Conservation (phyloP, 306 rosid genomes). For the Morella rubra region DNA sequence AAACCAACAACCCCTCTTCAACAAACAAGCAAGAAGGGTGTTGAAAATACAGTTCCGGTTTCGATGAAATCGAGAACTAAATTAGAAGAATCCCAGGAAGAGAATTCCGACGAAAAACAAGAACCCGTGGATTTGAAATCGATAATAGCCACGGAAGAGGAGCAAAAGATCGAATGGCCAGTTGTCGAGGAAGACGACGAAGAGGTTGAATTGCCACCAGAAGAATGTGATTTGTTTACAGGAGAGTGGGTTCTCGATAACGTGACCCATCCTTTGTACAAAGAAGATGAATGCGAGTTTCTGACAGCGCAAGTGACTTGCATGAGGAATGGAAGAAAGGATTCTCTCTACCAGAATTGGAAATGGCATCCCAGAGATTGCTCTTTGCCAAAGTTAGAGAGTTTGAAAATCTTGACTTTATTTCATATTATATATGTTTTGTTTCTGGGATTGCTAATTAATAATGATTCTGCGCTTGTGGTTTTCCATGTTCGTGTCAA, state of each 20-base stretch:
- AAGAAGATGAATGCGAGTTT: slow-evolving; percentile 84
- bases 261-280: slow-evolving; percentile 69
- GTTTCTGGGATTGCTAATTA: neutral
- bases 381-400: slow-evolving; percentile 73
- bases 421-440: neutral
- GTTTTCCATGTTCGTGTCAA: neutral
- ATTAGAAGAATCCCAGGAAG: slow-evolving; percentile 37
- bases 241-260: slow-evolving; percentile 91
- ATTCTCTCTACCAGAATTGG: slow-evolving; percentile 86
- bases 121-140: slow-evolving; percentile 39
- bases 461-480: neutral
- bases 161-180: slow-evolving; percentile 45
- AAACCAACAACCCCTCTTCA: neutral
- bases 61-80: slow-evolving; percentile 43
- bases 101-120: slow-evolving; percentile 43
- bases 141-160: slow-evolving; percentile 20
- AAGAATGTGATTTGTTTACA: slow-evolving; percentile 79
- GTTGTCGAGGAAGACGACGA: slow-evolving; percentile 33
- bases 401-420: neutral
- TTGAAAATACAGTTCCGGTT: slow-evolving; percentile 21
- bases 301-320: slow-evolving; percentile 87
- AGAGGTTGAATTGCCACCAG: slow-evolving; percentile 67
- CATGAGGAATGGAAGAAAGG: slow-evolving; percentile 83
- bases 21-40: slow-evolving; percentile 27
- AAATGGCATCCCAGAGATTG: slow-evolving; percentile 94